A percentile compares a stretch with the other conserved stretches of the same genome.
These are phyloP conservation scores for Plasmodium malariae DNA, from an alignment of 169 alveolate genomes.

Conservation along the genomic window DNA sequence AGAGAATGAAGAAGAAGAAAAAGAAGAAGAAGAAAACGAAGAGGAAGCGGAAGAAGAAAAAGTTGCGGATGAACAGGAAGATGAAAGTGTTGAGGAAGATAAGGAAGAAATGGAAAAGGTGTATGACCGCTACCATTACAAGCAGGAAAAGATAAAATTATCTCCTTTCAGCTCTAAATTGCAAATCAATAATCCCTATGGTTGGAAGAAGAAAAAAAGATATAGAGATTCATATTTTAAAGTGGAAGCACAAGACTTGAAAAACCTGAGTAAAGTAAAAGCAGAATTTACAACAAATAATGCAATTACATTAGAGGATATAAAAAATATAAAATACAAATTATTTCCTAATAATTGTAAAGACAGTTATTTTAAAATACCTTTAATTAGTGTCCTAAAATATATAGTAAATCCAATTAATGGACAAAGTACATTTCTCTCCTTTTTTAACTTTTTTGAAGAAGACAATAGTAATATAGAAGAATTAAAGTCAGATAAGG, in stretches of 20 bases:
- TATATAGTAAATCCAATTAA: constrained; percentile 45
- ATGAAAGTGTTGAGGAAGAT: not conserved
- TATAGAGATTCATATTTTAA: not conserved
- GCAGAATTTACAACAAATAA: not conserved
- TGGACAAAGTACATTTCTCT: constrained; percentile 7
- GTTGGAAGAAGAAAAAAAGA: not conserved
- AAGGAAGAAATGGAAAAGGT: not conserved
- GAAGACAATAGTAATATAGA: constrained; percentile 27
- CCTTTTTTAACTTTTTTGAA: constrained; percentile 50
- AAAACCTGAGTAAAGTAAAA: not conserved
- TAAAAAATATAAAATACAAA: constrained; percentile 17
- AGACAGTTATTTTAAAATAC: constrained; percentile 64
- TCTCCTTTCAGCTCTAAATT: not conserved
- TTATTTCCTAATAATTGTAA: constrained; percentile 16
- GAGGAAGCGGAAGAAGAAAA: not conserved
- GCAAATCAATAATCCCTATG: too few relatives aligned
- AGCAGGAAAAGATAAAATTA: not conserved
- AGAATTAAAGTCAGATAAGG: constrained; percentile 13
- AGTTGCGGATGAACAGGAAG: not conserved
- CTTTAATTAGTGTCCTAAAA: constrained; percentile 46
- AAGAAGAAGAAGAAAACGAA: not conserved
- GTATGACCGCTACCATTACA: not conserved
- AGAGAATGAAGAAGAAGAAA: not conserved
- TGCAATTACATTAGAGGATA: not conserved
- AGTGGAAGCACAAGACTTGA: not conserved